These are phyloP conservation scores for Fusarium virguliforme DNA, from an alignment of 2,329 filamentous ascomycete species.

Conservation along the genomic window DNA sequence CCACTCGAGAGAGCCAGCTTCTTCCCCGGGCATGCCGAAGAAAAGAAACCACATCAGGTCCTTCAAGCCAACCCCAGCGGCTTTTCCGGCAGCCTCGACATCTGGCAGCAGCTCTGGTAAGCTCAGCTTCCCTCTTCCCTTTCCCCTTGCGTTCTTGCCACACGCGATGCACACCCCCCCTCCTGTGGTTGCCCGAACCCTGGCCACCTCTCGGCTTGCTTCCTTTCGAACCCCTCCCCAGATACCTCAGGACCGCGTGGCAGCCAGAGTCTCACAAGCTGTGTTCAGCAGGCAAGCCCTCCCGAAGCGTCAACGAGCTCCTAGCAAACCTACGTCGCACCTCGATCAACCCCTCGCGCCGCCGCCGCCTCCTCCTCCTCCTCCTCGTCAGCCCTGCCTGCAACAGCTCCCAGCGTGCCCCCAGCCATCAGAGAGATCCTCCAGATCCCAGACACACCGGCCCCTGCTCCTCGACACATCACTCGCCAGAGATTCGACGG, in stretches of 20 bases:
- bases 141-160: conserved; percentile 13
- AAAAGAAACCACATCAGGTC: conserved; percentile 71
- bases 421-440: conserved; percentile 73
- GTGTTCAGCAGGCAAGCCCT: conserved; percentile 54
- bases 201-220: conserved; percentile 49
- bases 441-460: conserved; percentile 71
- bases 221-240: conserved; percentile 41
- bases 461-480: conserved; percentile 65
- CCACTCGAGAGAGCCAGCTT: conserved; percentile 32
- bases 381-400: conserved; percentile 49
- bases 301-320: conserved; percentile 71
- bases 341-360: conserved; percentile 52
- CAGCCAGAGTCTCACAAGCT: conserved; percentile 51
- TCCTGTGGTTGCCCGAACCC: conserved; percentile 32
- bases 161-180: conserved; percentile 40
- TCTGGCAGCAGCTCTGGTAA: conserved; percentile 50
- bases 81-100: conserved; percentile 59
- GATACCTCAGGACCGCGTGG: conserved; percentile 49
- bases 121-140: conserved; percentile 22
- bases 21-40: conserved; percentile 71
- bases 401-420: conserved; percentile 69
- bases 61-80: conserved; percentile 72
- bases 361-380: conserved; percentile 28
- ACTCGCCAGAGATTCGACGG: conserved; percentile 61
- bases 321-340: conserved; percentile 71